These are phyloP conservation scores for Hirschioporus abietinus DNA, from an alignment of 768 basidiomycete species.

Conservation along the genomic window DNA sequence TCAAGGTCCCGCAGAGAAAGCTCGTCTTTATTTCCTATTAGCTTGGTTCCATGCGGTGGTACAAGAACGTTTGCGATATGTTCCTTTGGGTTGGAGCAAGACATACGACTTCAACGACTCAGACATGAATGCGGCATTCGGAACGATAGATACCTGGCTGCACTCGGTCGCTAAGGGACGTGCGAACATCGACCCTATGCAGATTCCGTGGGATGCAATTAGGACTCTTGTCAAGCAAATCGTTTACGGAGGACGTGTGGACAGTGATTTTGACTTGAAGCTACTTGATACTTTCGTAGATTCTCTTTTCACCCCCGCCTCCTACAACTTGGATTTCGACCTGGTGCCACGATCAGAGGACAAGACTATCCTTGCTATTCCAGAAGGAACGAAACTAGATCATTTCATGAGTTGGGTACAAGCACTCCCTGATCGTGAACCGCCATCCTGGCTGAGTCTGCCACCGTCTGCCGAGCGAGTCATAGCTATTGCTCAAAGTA, in stretches of 20 bases:
- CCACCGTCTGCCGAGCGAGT: constrained; percentile 90
- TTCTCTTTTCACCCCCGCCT: constrained; percentile 75
- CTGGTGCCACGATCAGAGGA: constrained; percentile 66
- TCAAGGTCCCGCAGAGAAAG: constrained; percentile 89
- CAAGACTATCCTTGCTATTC: constrained; percentile 56
- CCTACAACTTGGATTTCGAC: constrained; percentile 92
- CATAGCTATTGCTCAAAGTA: constrained; percentile 89
- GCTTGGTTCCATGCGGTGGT: constrained; percentile 99
- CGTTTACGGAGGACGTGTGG: constrained; percentile 90
- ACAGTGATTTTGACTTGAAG: constrained; percentile 92
- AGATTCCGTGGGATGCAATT: constrained; percentile 95
- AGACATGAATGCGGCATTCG: constrained; percentile 89
- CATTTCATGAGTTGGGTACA: constrained; percentile 91
- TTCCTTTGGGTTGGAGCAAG: constrained; percentile 95
- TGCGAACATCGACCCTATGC: constrained; percentile 86
- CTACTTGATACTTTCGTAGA: constrained; percentile 94
- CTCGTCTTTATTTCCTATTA: constrained; percentile 89
- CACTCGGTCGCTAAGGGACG: constrained; percentile 74
- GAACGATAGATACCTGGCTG: constrained; percentile 91
- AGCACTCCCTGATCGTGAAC: constrained; percentile 85
- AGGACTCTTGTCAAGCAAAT: constrained; percentile 91
- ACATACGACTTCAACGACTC: constrained; percentile 99
- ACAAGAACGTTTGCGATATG: constrained; percentile 94
- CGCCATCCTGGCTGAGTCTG: constrained; percentile 90
- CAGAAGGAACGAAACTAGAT: constrained; percentile 90